A percentile compares a stretch with the other conserved stretches of the same genome.
Evolutionary conservation across 2,329 filamentous ascomycete genomes (phyloP).

Genomic region (Aspergillus fumigatus): DNA sequence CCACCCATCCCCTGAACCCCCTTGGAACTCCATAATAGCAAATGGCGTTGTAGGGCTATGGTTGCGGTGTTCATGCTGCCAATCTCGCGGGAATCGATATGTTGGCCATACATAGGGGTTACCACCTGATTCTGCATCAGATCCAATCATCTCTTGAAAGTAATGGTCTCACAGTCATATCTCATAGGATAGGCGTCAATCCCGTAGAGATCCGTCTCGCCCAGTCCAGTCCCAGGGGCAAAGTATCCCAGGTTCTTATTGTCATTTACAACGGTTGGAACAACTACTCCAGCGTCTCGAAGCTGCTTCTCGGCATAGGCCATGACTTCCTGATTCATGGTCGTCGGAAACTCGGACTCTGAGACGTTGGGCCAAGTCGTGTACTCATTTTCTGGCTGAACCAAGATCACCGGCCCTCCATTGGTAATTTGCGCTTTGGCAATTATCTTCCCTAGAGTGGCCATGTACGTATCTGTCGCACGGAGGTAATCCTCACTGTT

Average conservation of each 20-base stretch:
- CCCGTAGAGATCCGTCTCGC: slow-evolving; percentile 61
- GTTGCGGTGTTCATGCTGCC: slow-evolving; percentile 47
- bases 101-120: not conserved
- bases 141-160: not conserved
- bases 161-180: slow-evolving; percentile 28
- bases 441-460: slow-evolving; percentile 60
- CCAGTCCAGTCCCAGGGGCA: slow-evolving; percentile 56
- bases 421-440: slow-evolving; percentile 77
- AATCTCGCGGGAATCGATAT: slow-evolving; percentile 15
- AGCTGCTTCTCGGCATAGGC: slow-evolving; percentile 66
- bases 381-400: slow-evolving; percentile 82
- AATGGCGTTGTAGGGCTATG: slow-evolving; percentile 64
- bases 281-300: slow-evolving; percentile 62
- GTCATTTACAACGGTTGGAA: slow-evolving; percentile 74
- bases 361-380: slow-evolving; percentile 58
- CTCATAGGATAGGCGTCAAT: slow-evolving; percentile 60
- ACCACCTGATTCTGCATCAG: not conserved
- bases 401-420: slow-evolving; percentile 71
- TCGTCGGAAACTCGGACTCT: not conserved
- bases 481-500: slow-evolving; percentile 57
- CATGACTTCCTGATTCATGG: slow-evolving; percentile 52
- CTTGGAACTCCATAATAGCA: slow-evolving; percentile 61
- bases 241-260: slow-evolving; percentile 57
- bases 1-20: slow-evolving; percentile 69
- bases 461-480: slow-evolving; percentile 64